These are phyloP conservation scores for Biscogniauxia marginata DNA, from an alignment of 2,329 filamentous ascomycete species.

Conservation along the genomic window DNA sequence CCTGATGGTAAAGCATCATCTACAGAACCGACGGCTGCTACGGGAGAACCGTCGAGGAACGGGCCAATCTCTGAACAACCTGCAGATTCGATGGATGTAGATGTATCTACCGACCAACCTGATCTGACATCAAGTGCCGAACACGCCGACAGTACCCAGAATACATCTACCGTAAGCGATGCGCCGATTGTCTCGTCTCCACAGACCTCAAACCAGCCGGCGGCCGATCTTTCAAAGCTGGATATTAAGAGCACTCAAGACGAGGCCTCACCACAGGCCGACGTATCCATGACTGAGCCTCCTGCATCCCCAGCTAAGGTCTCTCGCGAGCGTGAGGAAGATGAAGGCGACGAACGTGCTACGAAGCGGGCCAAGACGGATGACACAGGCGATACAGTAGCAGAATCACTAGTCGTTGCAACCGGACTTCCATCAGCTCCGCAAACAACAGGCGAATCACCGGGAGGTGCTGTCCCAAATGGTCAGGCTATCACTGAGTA, in stretches of 20 bases:
- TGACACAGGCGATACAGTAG: slow-evolving; percentile 34
- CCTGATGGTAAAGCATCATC: slow-evolving; percentile 4
- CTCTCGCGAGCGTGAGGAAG: slow-evolving; percentile 75
- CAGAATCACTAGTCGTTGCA: slow-evolving; percentile 28
- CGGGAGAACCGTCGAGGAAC: slow-evolving; percentile 7
- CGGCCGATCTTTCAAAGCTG: slow-evolving; percentile 31
- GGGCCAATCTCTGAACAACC: background rate
- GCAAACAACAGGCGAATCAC: slow-evolving; percentile 25
- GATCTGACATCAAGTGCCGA: slow-evolving; percentile 21
- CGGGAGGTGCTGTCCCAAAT: slow-evolving; percentile 37
- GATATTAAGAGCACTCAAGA: slow-evolving; percentile 31
- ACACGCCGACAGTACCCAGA: slow-evolving; percentile 21
- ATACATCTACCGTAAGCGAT: slow-evolving; percentile 24
- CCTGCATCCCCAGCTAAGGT: slow-evolving; percentile 48
- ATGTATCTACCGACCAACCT: slow-evolving; percentile 21
- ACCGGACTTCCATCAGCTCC: slow-evolving; percentile 16
- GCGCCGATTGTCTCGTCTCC: slow-evolving; percentile 27
- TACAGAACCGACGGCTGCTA: slow-evolving; percentile 3
- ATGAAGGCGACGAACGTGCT: slow-evolving; percentile 62
- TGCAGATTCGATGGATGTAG: slow-evolving; percentile 32
- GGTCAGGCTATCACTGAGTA: slow-evolving; percentile 45
- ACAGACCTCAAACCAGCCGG: slow-evolving; percentile 31
- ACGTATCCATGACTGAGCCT: slow-evolving; percentile 25
- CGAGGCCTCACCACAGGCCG: slow-evolving; percentile 22
- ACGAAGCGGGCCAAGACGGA: slow-evolving; percentile 82